Evolutionary conservation across 1,139 yeast genomes (phyloP).

Genomic region (Spencermartinsiella ligniputridi): DNA sequence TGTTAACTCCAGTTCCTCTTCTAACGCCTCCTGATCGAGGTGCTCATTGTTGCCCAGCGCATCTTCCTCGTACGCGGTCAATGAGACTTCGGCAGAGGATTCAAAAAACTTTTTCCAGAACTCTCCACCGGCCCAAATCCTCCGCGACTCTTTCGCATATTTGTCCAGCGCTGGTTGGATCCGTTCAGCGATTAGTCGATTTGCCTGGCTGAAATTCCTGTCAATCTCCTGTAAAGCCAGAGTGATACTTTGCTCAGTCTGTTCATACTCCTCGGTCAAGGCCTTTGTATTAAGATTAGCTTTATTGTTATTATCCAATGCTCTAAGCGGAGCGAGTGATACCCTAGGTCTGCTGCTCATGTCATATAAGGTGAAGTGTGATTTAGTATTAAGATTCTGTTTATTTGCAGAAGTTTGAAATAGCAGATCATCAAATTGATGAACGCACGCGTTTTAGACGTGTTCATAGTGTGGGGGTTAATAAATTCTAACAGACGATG

Average conservation of each 20-base stretch:
- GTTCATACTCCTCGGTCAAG: constrained; percentile 53
- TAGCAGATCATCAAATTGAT: too few relatives aligned
- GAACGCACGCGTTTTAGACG: too few relatives aligned
- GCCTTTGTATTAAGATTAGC: constrained; percentile 11
- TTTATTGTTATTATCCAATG: neutral
- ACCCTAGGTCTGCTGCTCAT: constrained; percentile 1
- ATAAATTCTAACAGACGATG: too few relatives aligned
- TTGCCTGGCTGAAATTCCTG: constrained; percentile 60
- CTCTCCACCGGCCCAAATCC: constrained; percentile 53
- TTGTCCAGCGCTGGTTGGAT: constrained; percentile 58
- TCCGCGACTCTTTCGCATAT: constrained; percentile 51
- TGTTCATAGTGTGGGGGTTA: too few relatives aligned
- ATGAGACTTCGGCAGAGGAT: constrained; percentile 65
- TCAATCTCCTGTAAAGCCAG: constrained; percentile 76
- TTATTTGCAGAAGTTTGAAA: too few relatives aligned
- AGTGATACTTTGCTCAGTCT: constrained; percentile 78
- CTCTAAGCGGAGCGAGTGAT: neutral
- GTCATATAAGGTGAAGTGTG: too few relatives aligned
- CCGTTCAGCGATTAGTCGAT: constrained; percentile 56
- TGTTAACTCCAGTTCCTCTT: constrained; percentile 1
- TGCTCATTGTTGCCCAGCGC: constrained; percentile 13
- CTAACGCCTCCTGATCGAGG: neutral
- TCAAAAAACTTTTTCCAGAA: constrained; percentile 78
- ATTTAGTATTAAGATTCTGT: too few relatives aligned
- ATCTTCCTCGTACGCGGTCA: constrained; percentile 54